phyloP scores from a whole-genome alignment of 148 eudicot genomes.

The Diospyros kaki region DNA sequence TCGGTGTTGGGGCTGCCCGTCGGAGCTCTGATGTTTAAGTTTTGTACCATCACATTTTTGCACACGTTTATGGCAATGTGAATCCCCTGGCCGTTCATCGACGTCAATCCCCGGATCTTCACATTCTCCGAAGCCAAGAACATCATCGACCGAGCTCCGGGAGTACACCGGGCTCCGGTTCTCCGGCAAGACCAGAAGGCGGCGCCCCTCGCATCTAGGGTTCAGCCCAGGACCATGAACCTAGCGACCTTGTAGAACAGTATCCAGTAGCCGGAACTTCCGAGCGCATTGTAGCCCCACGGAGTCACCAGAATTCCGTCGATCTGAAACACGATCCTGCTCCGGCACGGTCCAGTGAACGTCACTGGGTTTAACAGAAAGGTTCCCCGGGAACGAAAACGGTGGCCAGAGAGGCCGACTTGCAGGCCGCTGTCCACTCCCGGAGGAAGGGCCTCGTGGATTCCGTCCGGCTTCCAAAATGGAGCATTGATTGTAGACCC shows the following conservation, averaged over 20 bases:
- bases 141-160: slow-evolving; percentile 39
- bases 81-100: slow-evolving; percentile 40
- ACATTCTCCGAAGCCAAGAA: slow-evolving; percentile 22
- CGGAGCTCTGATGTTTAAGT: slow-evolving; percentile 26
- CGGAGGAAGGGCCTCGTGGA: too few relatives aligned
- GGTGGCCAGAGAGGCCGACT: too few relatives aligned
- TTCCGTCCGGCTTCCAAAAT: too few relatives aligned
- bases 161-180: slow-evolving; percentile 33
- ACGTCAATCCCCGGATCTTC: slow-evolving; percentile 22
- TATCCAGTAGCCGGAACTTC: slow-evolving; percentile 29
- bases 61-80: slow-evolving; percentile 39
- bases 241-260: slow-evolving; percentile 30
- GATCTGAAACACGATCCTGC: slow-evolving; percentile 25
- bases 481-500: too few relatives aligned
- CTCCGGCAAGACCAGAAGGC: slow-evolving; percentile 46
- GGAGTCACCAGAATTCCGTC: slow-evolving; percentile 55
- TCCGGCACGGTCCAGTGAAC: too few relatives aligned
- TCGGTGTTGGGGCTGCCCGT: slow-evolving; percentile 56
- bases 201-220: slow-evolving; percentile 44
- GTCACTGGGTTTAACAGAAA: too few relatives aligned
- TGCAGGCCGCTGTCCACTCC: too few relatives aligned
- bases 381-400: too few relatives aligned
- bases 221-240: slow-evolving; percentile 32
- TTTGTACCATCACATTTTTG: slow-evolving; percentile 20
- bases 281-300: slow-evolving; percentile 25